Evolutionary conservation across 805 yeast genomes (phyloP).

Genomic region (Blastobotrys peoriensis): DNA sequence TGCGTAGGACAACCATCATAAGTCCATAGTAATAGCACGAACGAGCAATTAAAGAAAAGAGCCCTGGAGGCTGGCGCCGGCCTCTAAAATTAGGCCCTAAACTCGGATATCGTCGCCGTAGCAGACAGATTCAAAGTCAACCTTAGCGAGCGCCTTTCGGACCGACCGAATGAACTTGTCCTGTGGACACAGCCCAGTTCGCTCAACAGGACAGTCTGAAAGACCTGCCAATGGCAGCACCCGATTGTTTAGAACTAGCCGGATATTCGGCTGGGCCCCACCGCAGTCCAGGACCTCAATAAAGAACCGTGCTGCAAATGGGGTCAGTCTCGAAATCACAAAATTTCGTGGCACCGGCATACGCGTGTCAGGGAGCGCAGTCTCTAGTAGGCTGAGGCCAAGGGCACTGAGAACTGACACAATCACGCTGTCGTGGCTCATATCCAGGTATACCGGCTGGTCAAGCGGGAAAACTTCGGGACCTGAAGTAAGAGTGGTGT

Average conservation of each 20-base stretch:
- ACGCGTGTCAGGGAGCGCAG: slow-evolving; percentile 39
- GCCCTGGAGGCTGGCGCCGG: too few relatives aligned
- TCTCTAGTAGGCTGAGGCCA: slow-evolving; percentile 42
- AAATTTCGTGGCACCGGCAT: slow-evolving; percentile 37
- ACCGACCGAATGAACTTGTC: slow-evolving; percentile 16
- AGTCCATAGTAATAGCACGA: too few relatives aligned
- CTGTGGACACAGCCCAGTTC: slow-evolving; percentile 31
- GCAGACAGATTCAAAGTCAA: slow-evolving; percentile 15
- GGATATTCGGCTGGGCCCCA: slow-evolving; percentile 19
- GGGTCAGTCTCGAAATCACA: slow-evolving; percentile 35
- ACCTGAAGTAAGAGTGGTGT: slow-evolving; percentile 33
- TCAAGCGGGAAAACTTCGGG: slow-evolving; percentile 34
- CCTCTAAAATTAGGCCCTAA: too few relatives aligned
- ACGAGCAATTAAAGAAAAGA: too few relatives aligned
- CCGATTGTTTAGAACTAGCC: slow-evolving; percentile 34
- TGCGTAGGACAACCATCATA: too few relatives aligned
- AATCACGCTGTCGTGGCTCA: slow-evolving; percentile 70
- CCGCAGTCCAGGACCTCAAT: slow-evolving; percentile 36
- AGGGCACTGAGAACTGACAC: slow-evolving; percentile 57
- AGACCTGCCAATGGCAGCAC: slow-evolving; percentile 33
- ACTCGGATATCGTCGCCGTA: slow-evolving; percentile 4
- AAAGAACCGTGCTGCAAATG: slow-evolving; percentile 37
- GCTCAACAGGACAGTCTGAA: slow-evolving; percentile 28
- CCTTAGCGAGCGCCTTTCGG: slow-evolving; percentile 6
- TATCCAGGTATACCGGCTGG: slow-evolving; percentile 56